Percentiles rank a stretch among this genome's conserved stretches.
Evolutionary conservation across 208 protist species (phyloP).

Genomic region (Spongospora subterranea): DNA sequence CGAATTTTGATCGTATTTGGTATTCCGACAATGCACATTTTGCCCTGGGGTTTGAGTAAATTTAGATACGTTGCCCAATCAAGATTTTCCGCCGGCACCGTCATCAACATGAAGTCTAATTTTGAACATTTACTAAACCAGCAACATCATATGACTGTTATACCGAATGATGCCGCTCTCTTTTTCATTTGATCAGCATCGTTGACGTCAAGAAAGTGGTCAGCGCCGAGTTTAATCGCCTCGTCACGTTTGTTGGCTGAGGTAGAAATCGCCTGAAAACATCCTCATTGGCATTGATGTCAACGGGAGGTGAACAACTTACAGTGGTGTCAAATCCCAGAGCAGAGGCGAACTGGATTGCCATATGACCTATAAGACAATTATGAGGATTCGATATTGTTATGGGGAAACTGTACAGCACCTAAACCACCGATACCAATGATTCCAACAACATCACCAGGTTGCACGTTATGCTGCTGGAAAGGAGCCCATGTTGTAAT

Average conservation of each 20-base stretch:
- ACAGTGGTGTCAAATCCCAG: not conserved
- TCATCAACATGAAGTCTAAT: constrained; percentile 26
- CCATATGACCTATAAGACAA: constrained; percentile 8
- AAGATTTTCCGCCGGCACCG: not conserved
- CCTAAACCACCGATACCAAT: constrained; percentile 17
- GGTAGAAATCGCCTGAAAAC: too few relatives aligned
- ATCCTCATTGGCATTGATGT: too few relatives aligned
- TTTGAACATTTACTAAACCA: too few relatives aligned
- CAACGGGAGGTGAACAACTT: too few relatives aligned
- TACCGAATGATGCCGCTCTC: too few relatives aligned
- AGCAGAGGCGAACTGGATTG: constrained; percentile 21
- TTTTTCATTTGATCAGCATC: too few relatives aligned
- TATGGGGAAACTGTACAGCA: not conserved
- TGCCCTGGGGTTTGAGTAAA: not conserved
- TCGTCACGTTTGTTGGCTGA: too few relatives aligned
- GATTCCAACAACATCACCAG: not conserved
- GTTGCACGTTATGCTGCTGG: not conserved
- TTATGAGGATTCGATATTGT: not conserved
- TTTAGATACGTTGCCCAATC: constrained; percentile 29
- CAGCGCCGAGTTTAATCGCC: too few relatives aligned
- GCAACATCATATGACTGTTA: too few relatives aligned
- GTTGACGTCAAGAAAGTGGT: too few relatives aligned
- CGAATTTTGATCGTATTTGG: not conserved
- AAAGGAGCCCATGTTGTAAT: constrained; percentile 24
- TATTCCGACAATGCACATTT: not conserved